A percentile compares a stretch with the other conserved stretches of the same genome.
phyloP scores from a whole-genome alignment of 2,329 filamentous ascomycete genomes.

The Aspergillus sp. region DNA sequence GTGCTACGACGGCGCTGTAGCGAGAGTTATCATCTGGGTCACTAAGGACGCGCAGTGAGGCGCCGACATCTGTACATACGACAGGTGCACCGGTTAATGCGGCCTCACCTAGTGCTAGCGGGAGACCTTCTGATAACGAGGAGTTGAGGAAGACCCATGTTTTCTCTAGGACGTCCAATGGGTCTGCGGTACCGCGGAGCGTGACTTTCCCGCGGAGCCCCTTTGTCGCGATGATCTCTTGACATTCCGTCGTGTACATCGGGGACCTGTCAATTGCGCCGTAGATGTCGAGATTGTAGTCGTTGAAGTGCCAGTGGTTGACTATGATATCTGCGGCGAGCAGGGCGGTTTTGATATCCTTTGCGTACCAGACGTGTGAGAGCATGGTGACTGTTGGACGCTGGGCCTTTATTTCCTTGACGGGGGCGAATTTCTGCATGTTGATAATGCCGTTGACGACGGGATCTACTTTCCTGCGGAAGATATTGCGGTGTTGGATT shows the following conservation, averaged over 20 bases:
- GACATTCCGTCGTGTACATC: slow-evolving; percentile 54
- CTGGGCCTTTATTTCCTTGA: slow-evolving; percentile 53
- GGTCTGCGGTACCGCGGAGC: slow-evolving; percentile 52
- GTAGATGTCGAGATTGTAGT: slow-evolving; percentile 58
- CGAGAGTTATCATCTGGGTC: slow-evolving; percentile 41
- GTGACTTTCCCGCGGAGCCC: slow-evolving; percentile 45
- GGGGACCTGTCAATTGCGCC: slow-evolving; percentile 58
- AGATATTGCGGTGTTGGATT: slow-evolving; percentile 51
- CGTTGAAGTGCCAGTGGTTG: slow-evolving; percentile 59
- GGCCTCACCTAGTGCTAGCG: slow-evolving; percentile 41
- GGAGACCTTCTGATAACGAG: slow-evolving; percentile 40
- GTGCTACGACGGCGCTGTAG: slow-evolving; percentile 58
- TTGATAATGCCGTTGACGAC: slow-evolving; percentile 60
- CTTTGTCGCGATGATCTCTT: slow-evolving; percentile 52
- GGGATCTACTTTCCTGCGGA: slow-evolving; percentile 56
- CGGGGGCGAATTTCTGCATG: slow-evolving; percentile 56
- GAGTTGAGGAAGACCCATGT: slow-evolving; percentile 51
- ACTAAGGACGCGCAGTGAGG: slow-evolving; percentile 35
- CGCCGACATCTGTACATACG: slow-evolving; percentile 37
- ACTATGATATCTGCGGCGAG: slow-evolving; percentile 59
- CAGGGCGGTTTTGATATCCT: slow-evolving; percentile 60
- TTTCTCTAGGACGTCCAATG: slow-evolving; percentile 49
- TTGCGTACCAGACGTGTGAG: slow-evolving; percentile 49
- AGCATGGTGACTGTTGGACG: slow-evolving; percentile 59
- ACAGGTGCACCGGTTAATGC: slow-evolving; percentile 41